phyloP scores from a whole-genome alignment of 257 asterid genomes.

The Solanum boliviense region DNA sequence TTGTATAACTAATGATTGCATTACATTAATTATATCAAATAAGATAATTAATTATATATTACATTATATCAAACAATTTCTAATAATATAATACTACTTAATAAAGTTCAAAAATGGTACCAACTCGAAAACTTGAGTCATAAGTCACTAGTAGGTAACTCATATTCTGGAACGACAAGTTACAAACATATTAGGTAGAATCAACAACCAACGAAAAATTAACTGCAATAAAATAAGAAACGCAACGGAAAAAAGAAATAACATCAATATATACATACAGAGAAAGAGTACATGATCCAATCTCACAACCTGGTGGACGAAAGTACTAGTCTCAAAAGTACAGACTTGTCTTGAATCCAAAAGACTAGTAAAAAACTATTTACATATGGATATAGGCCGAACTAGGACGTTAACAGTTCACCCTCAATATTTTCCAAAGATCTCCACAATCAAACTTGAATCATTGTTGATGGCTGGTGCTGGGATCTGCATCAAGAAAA shows the following conservation, averaged over 20 bases:
- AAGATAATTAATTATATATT: no score
- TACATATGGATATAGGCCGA: background rate
- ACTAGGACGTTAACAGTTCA: background rate
- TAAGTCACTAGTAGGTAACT: background rate
- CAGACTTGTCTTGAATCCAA: background rate
- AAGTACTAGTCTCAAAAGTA: background rate
- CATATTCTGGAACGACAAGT: background rate
- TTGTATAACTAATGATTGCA: background rate
- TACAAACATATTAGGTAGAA: background rate
- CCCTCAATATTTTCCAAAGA: background rate
- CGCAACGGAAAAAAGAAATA: accelerated
- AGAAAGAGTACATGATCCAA: no score
- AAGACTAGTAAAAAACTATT: background rate
- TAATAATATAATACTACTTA: no score
- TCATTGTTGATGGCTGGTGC: background rate
- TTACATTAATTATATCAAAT: no score
- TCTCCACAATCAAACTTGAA: background rate
- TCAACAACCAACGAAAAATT: background rate
- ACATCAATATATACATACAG: background rate
- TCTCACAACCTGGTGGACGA: background rate
- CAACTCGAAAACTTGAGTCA: background rate
- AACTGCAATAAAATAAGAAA: no score
- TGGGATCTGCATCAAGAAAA: background rate
- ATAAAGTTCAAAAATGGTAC: background rate
- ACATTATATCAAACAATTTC: no score